These are phyloP conservation scores for Fusarium irregulare DNA, from an alignment of 2,329 filamentous ascomycete genomes.

Conservation along the genomic window DNA sequence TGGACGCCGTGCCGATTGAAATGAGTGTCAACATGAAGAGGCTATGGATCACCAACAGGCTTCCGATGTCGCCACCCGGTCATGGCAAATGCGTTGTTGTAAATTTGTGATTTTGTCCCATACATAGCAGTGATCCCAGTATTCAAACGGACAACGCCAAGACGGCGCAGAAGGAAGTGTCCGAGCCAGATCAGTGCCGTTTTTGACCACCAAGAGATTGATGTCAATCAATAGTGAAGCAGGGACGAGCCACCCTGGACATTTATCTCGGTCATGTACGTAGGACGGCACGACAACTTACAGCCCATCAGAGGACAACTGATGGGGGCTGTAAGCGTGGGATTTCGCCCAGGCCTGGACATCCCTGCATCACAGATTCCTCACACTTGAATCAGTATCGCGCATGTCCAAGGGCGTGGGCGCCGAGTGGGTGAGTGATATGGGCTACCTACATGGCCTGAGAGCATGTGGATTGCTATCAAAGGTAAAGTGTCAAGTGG, in stretches of 20 bases:
- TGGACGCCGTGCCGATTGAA: neutral
- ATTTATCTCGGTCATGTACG: constrained; percentile 26
- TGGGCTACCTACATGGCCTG: constrained; percentile 13
- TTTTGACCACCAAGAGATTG: constrained; percentile 8
- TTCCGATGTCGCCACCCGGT: neutral
- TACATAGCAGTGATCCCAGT: neutral
- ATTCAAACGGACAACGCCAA: neutral
- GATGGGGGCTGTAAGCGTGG: constrained; percentile 28
- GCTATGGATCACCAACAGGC: neutral
- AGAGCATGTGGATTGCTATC: constrained; percentile 34
- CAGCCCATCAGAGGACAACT: neutral
- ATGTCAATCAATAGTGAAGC: constrained; percentile 22
- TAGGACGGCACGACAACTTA: constrained; percentile 9
- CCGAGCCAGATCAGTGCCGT: neutral
- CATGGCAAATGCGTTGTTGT: neutral
- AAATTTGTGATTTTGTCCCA: neutral
- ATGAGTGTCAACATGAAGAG: neutral
- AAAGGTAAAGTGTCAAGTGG: constrained; percentile 39
- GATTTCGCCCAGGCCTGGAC: constrained; percentile 17
- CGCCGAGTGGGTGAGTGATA: constrained; percentile 6
- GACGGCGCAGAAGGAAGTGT: neutral
- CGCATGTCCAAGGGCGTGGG: constrained; percentile 20
- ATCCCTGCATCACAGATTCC: constrained; percentile 39
- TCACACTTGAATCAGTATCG: constrained; percentile 21
- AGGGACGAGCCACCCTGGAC: constrained; percentile 22